Conservation (phyloP, 2,329 filamentous ascomycete genomes). For the Simplicillium sp. region DNA sequence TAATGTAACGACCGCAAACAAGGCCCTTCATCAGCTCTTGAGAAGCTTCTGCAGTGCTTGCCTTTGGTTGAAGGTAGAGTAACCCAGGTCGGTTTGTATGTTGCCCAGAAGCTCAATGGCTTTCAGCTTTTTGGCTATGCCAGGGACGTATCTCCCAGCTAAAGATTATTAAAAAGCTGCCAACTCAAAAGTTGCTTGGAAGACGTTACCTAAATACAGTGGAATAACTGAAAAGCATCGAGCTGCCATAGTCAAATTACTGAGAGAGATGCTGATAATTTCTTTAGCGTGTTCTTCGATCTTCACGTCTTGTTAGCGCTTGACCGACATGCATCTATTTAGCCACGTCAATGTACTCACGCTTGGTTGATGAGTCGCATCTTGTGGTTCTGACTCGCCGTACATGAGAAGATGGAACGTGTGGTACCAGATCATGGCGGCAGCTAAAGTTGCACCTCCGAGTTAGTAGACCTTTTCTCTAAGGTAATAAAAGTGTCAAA, state of each 20-base stretch:
- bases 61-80: too few species aligned
- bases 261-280: conserved; percentile 1
- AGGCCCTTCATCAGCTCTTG: too few species aligned
- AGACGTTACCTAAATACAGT: conserved; percentile 1
- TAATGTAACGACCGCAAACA: too few species aligned
- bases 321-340: background rate
- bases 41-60: too few species aligned
- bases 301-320: background rate
- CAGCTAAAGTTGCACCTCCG: background rate
- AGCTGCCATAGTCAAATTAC: conserved; percentile 1
- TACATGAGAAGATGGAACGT: conserved; percentile 2
- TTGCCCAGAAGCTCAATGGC: too few species aligned
- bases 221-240: conserved; percentile 1
- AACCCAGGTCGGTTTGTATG: too few species aligned
- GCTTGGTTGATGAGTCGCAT: background rate
- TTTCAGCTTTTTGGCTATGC: conserved; percentile 2
- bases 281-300: conserved; percentile 4
- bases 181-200: background rate
- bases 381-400: background rate
- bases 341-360: background rate
- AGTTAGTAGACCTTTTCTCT: background rate
- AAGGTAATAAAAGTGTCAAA: background rate
- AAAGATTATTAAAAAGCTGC: background rate
- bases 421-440: conserved; percentile 3
- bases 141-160: conserved; percentile 3